These are phyloP conservation scores for Pilobolus umbonatus DNA, from an alignment of 192 early-diverging fungal genomes.

Conservation along the genomic window DNA sequence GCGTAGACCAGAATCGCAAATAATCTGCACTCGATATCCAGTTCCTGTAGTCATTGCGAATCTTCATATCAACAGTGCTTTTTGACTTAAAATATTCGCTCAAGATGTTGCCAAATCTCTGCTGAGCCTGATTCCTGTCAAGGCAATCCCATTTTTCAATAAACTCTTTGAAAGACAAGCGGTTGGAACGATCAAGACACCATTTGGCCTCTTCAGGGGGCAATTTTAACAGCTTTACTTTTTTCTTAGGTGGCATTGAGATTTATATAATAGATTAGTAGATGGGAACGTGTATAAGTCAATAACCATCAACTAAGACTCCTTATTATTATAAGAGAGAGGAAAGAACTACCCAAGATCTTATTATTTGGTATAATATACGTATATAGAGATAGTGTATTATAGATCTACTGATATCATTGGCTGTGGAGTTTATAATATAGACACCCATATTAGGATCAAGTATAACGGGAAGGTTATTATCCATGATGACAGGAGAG, in stretches of 20 bases:
- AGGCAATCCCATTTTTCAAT: constrained; percentile 18
- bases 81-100: constrained; percentile 13
- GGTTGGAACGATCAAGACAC: constrained; percentile 14
- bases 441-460: no score
- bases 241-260: constrained; percentile 11
- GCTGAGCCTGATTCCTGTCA: constrained; percentile 15
- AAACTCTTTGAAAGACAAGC: constrained; percentile 16
- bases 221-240: constrained; percentile 3
- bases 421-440: no score
- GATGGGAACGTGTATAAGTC: no score
- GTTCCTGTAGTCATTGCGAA: constrained; percentile 10
- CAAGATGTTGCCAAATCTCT: constrained; percentile 12
- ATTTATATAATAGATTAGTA: no score
- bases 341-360: no score
- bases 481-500: no score
- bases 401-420: no score
- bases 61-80: neutral
- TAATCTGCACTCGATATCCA: constrained; percentile 12
- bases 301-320: no score
- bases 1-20: constrained; percentile 12
- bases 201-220: constrained; percentile 12
- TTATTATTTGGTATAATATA: no score
- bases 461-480: no score
- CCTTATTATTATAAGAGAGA: no score
- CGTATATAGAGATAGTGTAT: no score